Evolutionary conservation across 75 land plant genomes (phyloP).

Genomic region (Pinus tabuliformis): DNA sequence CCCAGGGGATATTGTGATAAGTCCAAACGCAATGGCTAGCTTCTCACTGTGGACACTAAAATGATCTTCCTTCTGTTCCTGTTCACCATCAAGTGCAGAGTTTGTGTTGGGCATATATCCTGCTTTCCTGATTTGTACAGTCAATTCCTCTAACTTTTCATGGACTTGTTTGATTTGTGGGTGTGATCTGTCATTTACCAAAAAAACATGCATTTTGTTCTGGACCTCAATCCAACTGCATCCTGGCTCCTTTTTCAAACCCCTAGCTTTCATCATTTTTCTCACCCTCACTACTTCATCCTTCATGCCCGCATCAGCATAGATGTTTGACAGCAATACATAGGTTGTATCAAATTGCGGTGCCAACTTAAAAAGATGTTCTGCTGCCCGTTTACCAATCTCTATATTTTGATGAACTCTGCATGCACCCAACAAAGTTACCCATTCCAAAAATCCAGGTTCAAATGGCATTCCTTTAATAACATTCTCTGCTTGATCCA

Average conservation of each 20-base stretch:
- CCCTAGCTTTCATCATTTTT: not conserved
- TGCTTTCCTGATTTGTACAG: not conserved
- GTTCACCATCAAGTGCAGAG: not conserved
- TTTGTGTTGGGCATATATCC: conserved; percentile 16
- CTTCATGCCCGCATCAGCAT: not conserved
- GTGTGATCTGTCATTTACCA: conserved; percentile 7
- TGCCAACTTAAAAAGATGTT: conserved; percentile 1
- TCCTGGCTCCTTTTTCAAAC: conserved; percentile 11
- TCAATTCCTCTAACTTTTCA: conserved; percentile 10
- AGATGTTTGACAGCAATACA: not conserved
- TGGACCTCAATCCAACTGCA: conserved; percentile 7
- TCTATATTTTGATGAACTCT: conserved; percentile 13
- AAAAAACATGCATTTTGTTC: conserved; percentile 14
- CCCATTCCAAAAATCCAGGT: conserved; percentile 8
- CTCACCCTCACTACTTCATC: not conserved
- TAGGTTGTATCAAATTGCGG: conserved; percentile 1
- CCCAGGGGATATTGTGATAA: conserved; percentile 10
- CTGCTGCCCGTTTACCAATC: conserved; percentile 1
- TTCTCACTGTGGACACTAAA: conserved; percentile 17
- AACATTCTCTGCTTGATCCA: conserved; percentile 36
- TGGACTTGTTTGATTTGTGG: conserved; percentile 4
- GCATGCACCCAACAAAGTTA: conserved; percentile 13
- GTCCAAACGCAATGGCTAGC: conserved; percentile 21
- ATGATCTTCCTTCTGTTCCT: not conserved
- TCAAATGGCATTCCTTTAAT: conserved; percentile 11